A percentile compares a stretch with the other conserved stretches of the same genome.
phyloP scores from a whole-genome alignment of 495 filamentous ascomycete genomes.

The Xylaria grammica region DNA sequence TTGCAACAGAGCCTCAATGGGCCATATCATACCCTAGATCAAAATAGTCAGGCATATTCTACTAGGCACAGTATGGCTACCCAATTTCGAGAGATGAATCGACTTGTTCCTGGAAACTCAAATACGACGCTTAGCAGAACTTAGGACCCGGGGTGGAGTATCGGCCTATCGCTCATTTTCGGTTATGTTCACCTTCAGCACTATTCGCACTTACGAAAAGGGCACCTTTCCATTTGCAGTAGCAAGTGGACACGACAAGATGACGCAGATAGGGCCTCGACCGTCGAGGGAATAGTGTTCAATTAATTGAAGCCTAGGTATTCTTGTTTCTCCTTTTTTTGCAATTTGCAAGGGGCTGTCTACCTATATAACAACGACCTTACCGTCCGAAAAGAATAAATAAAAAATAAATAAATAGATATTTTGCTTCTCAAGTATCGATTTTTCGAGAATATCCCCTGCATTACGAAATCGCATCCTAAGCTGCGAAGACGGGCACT shows the following conservation, averaged over 20 bases:
- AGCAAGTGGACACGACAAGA: conserved; percentile 19
- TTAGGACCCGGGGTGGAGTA: no score
- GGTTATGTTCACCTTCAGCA: conserved; percentile 1
- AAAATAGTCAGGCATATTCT: neutral
- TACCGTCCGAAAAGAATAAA: neutral
- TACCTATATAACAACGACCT: neutral
- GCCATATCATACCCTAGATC: no score
- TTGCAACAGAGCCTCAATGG: no score
- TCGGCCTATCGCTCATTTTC: conserved; percentile 2
- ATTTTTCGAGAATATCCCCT: neutral
- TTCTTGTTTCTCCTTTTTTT: no score
- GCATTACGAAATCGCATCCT: no score
- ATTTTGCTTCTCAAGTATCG: no score
- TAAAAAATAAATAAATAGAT: neutral
- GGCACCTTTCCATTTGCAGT: conserved; percentile 17
- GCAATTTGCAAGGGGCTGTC: neutral
- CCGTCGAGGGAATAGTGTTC: neutral
- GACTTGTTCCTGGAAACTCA: neutral
- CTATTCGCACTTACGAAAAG: neutral
- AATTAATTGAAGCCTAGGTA: neutral
- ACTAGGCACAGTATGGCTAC: neutral
- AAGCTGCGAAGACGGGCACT: no score
- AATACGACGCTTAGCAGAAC: no score
- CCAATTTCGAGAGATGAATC: neutral
- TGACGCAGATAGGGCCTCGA: conserved; percentile 5